Percentiles rank a stretch among this genome's conserved stretches.
These are phyloP conservation scores for Saturnispora besseyi DNA, from an alignment of 805 yeast species.

Conservation along the genomic window DNA sequence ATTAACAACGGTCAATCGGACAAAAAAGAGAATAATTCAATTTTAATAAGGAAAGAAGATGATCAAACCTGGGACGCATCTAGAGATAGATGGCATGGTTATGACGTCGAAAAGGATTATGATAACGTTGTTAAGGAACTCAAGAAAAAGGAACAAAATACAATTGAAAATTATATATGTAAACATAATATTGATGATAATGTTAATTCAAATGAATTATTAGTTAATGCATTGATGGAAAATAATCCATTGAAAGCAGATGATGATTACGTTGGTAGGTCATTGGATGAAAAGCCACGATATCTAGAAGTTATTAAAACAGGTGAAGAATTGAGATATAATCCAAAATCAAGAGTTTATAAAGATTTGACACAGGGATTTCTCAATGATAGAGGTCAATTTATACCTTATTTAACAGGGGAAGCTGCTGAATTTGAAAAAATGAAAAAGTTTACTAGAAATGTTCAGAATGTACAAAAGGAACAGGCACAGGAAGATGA, in stretches of 20 bases:
- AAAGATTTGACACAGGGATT: slow-evolving; percentile 27
- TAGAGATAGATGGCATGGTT: slow-evolving; percentile 77
- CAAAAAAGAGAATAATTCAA: slow-evolving; percentile 3
- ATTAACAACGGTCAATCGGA: slow-evolving; percentile 15
- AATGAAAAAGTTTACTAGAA: slow-evolving; percentile 37
- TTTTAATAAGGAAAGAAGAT: slow-evolving; percentile 19
- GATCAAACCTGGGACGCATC: slow-evolving; percentile 23
- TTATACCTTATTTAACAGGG: slow-evolving; percentile 45
- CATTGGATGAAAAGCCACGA: slow-evolving; percentile 70
- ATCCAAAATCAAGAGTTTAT: slow-evolving; percentile 43
- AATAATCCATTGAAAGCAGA: slow-evolving; percentile 12
- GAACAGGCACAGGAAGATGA: slow-evolving; percentile 14
- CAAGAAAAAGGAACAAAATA: slow-evolving; percentile 30
- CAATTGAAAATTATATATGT: slow-evolving; percentile 13
- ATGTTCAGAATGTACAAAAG: slow-evolving; percentile 16
- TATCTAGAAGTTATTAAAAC: slow-evolving; percentile 45
- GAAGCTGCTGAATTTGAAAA: slow-evolving; percentile 47
- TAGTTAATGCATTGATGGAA: slow-evolving; percentile 24
- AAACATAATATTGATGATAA: slow-evolving; percentile 22
- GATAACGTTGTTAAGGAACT: slow-evolving; percentile 39
- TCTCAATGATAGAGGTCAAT: slow-evolving; percentile 33
- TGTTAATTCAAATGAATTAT: slow-evolving; percentile 33
- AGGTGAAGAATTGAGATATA: slow-evolving; percentile 37
- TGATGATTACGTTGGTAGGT: slow-evolving; percentile 40
- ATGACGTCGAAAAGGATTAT: slow-evolving; percentile 51